Evolutionary conservation across 2,329 filamentous ascomycete species (phyloP), one percentile per base, ranked within the genome.

Genomic region (Neonectria neomacrospora): DNA sequence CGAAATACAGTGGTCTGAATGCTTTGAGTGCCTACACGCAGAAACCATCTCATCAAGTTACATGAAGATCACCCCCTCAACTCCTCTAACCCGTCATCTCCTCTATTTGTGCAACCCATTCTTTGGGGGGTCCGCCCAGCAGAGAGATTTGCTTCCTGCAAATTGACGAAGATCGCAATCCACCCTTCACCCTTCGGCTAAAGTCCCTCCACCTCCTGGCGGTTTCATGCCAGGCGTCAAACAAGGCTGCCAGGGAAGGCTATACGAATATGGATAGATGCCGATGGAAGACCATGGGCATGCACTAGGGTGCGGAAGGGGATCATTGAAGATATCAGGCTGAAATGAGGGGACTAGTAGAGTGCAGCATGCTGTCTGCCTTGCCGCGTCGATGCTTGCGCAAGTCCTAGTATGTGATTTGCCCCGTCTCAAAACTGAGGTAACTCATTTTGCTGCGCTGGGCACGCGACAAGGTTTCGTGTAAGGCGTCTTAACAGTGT

Each of bases 161-260:
- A 44, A 60, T 67, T 54, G 48, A 32, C 56, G 63, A 70, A 67
- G 61, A 64, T 68, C 63, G 14, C 39, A 67, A 68, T 67, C 67
- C 60, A 48, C 60, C 47, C 54, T 39, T 37, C 54, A 34, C 42
- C 50, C 47, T 30, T 63, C 60, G 60, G 60, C 50, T 63, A 63
- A 58, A 58, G 39, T 52, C 23, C 48, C 41, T 47, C 22, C 53
- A 39, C 39, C 28, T n/a, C 11, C 47, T 34, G 41, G 42, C 37
- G 18, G 54, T 58, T 61, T 53, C 44, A 63, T 37, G 48, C 28
- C 44, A 54, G 23, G 58, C 54, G 50, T 58, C 60, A 63, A 45
- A 47, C 28, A 41, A 34, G 34, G 37, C 30, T 32, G 45, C 16
- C n/a, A 14, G 20, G 23, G 54, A 51, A 30, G 37, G 26, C 16